phyloP scores from a whole-genome alignment of 148 eudicot species.

The Fagopyrum homotropicum region DNA sequence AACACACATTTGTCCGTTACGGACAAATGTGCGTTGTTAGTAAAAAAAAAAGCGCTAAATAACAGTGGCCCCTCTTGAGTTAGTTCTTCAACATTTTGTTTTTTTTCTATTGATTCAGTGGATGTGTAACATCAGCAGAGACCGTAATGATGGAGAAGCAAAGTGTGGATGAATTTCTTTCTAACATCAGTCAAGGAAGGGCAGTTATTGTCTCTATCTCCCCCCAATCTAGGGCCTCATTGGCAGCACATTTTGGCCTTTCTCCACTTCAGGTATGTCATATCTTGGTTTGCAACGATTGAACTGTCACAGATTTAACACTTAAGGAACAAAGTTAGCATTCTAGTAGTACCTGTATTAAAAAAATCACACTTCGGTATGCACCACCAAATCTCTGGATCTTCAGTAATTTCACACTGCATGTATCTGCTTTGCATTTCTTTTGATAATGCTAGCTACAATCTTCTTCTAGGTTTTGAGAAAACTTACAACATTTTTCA shows the following conservation, averaged over 20 bases:
- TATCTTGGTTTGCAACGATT: slow-evolving; percentile 3
- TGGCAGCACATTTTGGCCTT: slow-evolving; percentile 83
- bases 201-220: slow-evolving; percentile 81
- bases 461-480: slow-evolving; percentile 50
- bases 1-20: no score
- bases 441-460: slow-evolving; percentile 6
- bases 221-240: slow-evolving; percentile 94
- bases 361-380: not conserved
- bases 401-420: not conserved
- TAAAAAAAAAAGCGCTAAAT: no score
- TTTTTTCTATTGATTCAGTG: slow-evolving; percentile 47
- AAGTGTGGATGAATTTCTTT: slow-evolving; percentile 84
- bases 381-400: not conserved
- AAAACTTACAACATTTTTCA: slow-evolving; percentile 86
- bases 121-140: slow-evolving; percentile 95
- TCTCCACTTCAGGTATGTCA: slow-evolving; percentile 72
- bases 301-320: not conserved
- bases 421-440: not conserved
- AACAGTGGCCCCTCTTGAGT: not conserved
- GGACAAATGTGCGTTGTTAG: no score
- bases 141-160: slow-evolving; percentile 99
- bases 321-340: not conserved
- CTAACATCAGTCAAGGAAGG: slow-evolving; percentile 60
- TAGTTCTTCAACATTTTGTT: slow-evolving; percentile 4
- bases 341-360: not conserved